Percentiles rank a stretch among this genome's conserved stretches.
phyloP scores from a whole-genome alignment of 1,284 basidiomycete genomes.

The Tremellales sp. region DNA sequence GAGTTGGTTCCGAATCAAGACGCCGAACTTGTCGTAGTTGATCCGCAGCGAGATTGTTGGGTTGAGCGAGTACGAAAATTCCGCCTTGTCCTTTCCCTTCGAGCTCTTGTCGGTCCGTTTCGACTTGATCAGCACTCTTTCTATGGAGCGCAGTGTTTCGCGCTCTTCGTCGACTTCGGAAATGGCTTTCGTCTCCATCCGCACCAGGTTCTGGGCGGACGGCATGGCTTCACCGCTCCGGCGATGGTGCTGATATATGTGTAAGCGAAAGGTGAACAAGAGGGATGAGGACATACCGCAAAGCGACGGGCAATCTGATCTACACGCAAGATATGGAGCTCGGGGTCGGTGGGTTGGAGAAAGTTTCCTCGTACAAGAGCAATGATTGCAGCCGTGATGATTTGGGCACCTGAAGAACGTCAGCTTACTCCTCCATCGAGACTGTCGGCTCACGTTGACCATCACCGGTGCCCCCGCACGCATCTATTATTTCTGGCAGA shows the following conservation, averaged over 20 bases:
- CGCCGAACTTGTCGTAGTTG: slow-evolving; percentile 82
- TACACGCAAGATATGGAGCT: slow-evolving; percentile 28
- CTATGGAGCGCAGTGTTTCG: slow-evolving; percentile 31
- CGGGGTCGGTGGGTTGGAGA: slow-evolving; percentile 28
- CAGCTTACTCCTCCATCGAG: neutral
- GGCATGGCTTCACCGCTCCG: slow-evolving; percentile 40
- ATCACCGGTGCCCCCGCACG: slow-evolving; percentile 16
- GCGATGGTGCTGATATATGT: slow-evolving; percentile 9
- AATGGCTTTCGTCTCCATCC: slow-evolving; percentile 33
- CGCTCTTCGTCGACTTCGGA: slow-evolving; percentile 42
- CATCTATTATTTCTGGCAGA: slow-evolving; percentile 48
- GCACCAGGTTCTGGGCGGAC: slow-evolving; percentile 44
- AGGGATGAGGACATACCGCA: slow-evolving; percentile 13
- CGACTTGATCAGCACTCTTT: slow-evolving; percentile 23
- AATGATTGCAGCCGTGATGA: slow-evolving; percentile 16
- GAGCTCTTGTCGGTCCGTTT: slow-evolving; percentile 17
- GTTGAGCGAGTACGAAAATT: slow-evolving; percentile 27
- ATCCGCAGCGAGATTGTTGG: slow-evolving; percentile 49
- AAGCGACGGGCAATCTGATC: slow-evolving; percentile 31
- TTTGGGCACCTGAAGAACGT: slow-evolving; percentile 9
- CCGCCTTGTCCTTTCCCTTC: slow-evolving; percentile 25
- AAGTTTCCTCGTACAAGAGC: slow-evolving; percentile 26
- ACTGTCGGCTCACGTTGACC: slow-evolving; percentile 17
- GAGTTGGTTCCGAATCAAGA: slow-evolving; percentile 81
- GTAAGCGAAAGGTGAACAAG: neutral